Conservation (phyloP, 2,329 filamentous ascomycete species). For the Ascosphaera acerosa region DNA sequence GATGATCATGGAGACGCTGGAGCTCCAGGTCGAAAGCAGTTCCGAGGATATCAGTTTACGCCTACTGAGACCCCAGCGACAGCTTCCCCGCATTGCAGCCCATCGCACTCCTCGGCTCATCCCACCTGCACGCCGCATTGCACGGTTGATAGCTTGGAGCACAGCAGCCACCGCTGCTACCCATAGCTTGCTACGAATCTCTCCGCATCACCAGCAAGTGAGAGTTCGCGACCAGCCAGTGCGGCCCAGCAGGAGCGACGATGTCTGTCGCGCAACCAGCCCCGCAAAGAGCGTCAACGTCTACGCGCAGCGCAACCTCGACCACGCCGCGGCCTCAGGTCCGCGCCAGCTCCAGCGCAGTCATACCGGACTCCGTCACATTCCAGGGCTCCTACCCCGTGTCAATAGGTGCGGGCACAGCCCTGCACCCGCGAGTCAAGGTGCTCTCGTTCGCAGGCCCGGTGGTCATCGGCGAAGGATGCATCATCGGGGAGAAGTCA, state of each 20-base stretch:
- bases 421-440: conserved; percentile 66
- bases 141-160: no score
- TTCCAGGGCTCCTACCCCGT: conserved; percentile 47
- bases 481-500: conserved; percentile 48
- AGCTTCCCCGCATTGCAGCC: no score
- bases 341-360: conserved; percentile 14
- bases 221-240: no score
- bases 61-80: no score
- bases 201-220: no score
- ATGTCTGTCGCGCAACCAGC: conserved; percentile 7
- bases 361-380: conserved; percentile 15
- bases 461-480: conserved; percentile 55
- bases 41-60: no score
- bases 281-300: conserved; percentile 9
- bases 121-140: no score
- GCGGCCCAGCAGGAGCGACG: background rate
- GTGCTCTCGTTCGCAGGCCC: conserved; percentile 57
- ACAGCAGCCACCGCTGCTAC: background rate
- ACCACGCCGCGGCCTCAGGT: conserved; percentile 13
- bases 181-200: no score
- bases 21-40: no score
- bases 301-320: conserved; percentile 9
- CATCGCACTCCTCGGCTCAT: no score
- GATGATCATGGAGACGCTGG: no score
- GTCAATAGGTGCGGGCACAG: conserved; percentile 46